Conservation (phyloP, 176 grass and related monocot species). For the Oropetium thomaeum region DNA sequence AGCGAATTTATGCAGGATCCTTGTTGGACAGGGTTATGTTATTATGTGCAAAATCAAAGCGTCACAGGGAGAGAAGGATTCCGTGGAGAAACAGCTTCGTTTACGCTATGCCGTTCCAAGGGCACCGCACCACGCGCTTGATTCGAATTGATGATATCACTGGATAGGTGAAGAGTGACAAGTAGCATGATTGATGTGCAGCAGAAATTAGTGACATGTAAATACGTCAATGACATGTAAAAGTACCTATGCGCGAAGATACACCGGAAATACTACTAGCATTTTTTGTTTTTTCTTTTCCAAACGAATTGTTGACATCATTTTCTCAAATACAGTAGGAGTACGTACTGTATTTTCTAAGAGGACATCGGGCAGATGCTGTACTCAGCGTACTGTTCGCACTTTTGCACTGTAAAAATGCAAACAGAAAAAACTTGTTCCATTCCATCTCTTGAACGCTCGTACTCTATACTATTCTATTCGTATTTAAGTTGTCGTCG, state of each 20-base stretch:
- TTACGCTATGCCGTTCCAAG: constrained; percentile 10
- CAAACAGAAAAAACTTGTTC: background rate
- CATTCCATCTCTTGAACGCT: background rate
- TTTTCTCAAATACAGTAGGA: background rate
- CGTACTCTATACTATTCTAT: no score
- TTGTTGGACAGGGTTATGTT: background rate
- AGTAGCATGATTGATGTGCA: constrained; percentile 21
- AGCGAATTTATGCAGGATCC: background rate
- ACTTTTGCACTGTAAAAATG: no score
- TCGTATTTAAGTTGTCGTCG: no score
- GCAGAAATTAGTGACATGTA: constrained; percentile 8
- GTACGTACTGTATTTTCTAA: no score
- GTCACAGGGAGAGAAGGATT: background rate
- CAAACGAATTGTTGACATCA: background rate
- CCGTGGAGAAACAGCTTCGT: constrained; percentile 20
- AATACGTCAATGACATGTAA: background rate
- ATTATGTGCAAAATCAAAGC: constrained; percentile 29
- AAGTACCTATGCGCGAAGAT: no score
- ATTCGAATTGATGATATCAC: constrained; percentile 2
- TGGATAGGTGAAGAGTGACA: constrained; percentile 21
- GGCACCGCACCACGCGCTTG: no score
- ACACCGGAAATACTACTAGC: no score
- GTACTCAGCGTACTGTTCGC: no score
- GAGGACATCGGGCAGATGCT: no score
- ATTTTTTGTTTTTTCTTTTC: no score